Conservation (phyloP, 306 rosid species). For the Prunus padus region DNA sequence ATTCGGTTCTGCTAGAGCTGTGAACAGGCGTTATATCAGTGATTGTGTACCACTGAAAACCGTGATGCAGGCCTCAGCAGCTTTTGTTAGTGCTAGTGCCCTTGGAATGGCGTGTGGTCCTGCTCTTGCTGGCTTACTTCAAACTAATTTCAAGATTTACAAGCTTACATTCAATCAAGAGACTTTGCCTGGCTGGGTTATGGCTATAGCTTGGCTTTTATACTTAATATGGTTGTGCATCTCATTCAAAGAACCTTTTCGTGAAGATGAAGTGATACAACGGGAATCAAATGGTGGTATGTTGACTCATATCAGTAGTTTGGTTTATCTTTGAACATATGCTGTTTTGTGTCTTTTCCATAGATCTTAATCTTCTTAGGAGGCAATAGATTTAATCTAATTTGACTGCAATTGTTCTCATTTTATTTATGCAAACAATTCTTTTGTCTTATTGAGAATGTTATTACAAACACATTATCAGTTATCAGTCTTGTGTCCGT, state of each 20-base stretch:
- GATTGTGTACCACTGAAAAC: slow-evolving; percentile 85
- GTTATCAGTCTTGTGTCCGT: not conserved
- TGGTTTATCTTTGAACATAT: not conserved
- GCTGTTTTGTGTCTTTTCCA: not conserved
- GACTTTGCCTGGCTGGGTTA: slow-evolving; percentile 98
- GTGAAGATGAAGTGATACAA: slow-evolving; percentile 44
- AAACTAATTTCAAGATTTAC: slow-evolving; percentile 70
- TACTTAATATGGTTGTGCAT: slow-evolving; percentile 81
- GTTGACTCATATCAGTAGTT: slow-evolving; percentile 13
- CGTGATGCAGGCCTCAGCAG: slow-evolving; percentile 99
- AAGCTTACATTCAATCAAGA: slow-evolving; percentile 76
- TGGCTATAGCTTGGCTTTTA: slow-evolving; percentile 86
- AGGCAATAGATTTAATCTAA: not conserved
- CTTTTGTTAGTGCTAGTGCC: slow-evolving; percentile 98
- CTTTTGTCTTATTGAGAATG: not conserved
- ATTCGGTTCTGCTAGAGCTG: slow-evolving; percentile 98
- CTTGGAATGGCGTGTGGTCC: slow-evolving; percentile 99
- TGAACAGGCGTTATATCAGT: slow-evolving; percentile 93
- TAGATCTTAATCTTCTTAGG: not conserved
- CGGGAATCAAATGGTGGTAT: slow-evolving; percentile 65
- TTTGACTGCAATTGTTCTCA: not conserved
- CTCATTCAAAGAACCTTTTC: slow-evolving; percentile 85
- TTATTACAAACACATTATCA: not conserved
- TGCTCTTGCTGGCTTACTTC: slow-evolving; percentile 91
- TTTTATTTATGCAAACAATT: not conserved